Percentiles rank a stretch among this genome's conserved stretches.
phyloP scores from a whole-genome alignment of 805 yeast species.

The Scheffersomyces stipitis region DNA sequence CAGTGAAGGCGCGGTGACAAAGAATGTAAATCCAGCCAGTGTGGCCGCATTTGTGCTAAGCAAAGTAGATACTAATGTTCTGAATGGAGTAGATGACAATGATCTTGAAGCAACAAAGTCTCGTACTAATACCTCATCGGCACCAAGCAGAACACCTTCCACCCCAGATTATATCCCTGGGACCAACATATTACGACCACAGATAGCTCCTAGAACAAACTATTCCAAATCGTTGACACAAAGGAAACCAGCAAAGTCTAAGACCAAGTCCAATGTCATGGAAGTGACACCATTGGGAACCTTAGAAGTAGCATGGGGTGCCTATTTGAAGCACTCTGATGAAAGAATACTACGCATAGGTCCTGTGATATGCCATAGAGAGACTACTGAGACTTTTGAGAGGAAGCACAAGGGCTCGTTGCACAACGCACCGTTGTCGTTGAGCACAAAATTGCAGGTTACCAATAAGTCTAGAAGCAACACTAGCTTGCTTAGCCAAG shows the following conservation, averaged over 20 bases:
- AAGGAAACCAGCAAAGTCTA: constrained; percentile 12
- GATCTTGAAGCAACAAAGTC: constrained; percentile 24
- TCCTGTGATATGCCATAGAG: constrained; percentile 43
- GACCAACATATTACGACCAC: constrained; percentile 56
- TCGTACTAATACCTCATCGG: constrained; percentile 13
- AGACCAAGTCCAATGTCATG: constrained; percentile 27
- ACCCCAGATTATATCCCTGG: constrained; percentile 56
- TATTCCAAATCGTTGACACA: constrained; percentile 19
- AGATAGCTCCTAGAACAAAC: constrained; percentile 36
- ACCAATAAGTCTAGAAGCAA: constrained; percentile 15
- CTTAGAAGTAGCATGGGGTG: constrained; percentile 60
- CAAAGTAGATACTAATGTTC: constrained; percentile 17
- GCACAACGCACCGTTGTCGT: constrained; percentile 58
- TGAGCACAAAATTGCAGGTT: constrained; percentile 22
- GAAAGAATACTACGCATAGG: constrained; percentile 64
- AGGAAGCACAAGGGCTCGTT: constrained; percentile 56
- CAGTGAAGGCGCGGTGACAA: constrained; percentile 6
- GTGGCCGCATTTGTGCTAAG: constrained; percentile 42
- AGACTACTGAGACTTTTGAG: constrained; percentile 52
- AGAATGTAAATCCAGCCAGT: constrained; percentile 24
- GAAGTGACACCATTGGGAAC: constrained; percentile 49
- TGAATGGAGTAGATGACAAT: constrained; percentile 25
- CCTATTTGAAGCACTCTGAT: constrained; percentile 50
- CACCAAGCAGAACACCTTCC: constrained; percentile 1
- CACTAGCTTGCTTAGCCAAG: constrained; percentile 36